Evolutionary conservation across 2,329 filamentous ascomycete genomes (phyloP).

Genomic region (Alternaria ethzedia): DNA sequence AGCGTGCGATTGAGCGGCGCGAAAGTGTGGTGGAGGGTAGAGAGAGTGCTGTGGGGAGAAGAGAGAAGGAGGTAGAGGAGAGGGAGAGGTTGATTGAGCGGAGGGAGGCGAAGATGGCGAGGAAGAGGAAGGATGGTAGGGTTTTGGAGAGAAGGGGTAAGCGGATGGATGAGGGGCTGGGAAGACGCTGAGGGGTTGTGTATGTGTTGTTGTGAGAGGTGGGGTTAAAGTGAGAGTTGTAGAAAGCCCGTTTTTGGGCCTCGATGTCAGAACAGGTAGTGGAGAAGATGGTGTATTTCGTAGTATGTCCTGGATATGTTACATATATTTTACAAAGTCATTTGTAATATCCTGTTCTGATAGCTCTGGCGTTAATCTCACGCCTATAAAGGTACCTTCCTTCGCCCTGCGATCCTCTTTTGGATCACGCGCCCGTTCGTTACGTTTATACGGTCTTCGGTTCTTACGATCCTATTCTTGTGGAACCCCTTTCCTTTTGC

Average conservation of each 20-base stretch:
- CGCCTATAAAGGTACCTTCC: not conserved
- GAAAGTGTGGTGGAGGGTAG: not conserved
- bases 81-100: not conserved
- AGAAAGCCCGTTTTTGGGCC: not conserved
- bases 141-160: not conserved
- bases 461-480: not conserved
- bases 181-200: not conserved
- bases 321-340: accelerated
- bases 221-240: accelerated
- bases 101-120: not conserved
- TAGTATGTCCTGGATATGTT: not conserved
- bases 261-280: not conserved
- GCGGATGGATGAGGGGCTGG: not conserved
- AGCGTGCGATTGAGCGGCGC: not conserved
- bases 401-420: not conserved
- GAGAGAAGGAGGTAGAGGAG: not conserved
- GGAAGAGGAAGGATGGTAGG: not conserved
- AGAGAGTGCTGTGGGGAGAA: not conserved
- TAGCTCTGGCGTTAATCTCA: accelerated
- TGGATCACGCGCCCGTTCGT: not conserved
- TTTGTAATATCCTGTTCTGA: not conserved
- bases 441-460: not conserved
- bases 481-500: not conserved
- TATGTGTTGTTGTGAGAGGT: not conserved
- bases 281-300: not conserved